Evolutionary conservation across 1,284 basidiomycete genomes (phyloP).

Genomic region (Boletellus deceptivus): DNA sequence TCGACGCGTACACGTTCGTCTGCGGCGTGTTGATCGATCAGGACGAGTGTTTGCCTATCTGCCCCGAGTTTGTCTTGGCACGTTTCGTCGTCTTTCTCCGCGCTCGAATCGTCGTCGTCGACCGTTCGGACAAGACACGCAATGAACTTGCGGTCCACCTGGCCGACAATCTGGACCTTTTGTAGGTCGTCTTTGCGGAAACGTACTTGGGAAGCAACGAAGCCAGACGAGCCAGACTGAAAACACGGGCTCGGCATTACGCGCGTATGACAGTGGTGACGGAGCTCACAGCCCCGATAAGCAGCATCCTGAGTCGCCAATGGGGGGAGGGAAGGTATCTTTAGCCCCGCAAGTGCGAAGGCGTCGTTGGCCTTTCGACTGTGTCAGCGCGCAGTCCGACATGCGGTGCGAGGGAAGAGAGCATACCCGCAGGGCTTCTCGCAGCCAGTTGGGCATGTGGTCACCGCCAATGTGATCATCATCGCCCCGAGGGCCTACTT

Average conservation of each 20-base stretch:
- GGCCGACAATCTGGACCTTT: constrained; percentile 62
- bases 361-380: constrained; percentile 47
- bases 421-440: constrained; percentile 46
- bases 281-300: constrained; percentile 9
- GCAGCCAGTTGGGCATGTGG: constrained; percentile 51
- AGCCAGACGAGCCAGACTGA: constrained; percentile 14
- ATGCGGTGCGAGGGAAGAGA: constrained; percentile 9
- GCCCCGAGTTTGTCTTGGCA: constrained; percentile 2
- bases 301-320: constrained; percentile 19
- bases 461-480: constrained; percentile 3
- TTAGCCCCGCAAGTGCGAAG: constrained; percentile 45
- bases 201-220: constrained; percentile 28
- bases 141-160: constrained; percentile 90
- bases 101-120: constrained; percentile 9
- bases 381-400: constrained; percentile 5
- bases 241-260: constrained; percentile 8
- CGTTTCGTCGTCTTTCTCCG: constrained; percentile 12
- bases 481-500: background rate
- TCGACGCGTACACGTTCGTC: constrained; percentile 92
- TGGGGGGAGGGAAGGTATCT: constrained; percentile 43
- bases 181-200: constrained; percentile 55
- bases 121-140: constrained; percentile 54
- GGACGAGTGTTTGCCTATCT: constrained; percentile 50
- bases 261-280: constrained; percentile 15
- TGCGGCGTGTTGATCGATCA: constrained; percentile 95